Evolutionary conservation across 176 grass and related monocot genomes (phyloP), one percentile per base, ranked within the genome.

Genomic region (Miscanthus lutarioriparius): DNA sequence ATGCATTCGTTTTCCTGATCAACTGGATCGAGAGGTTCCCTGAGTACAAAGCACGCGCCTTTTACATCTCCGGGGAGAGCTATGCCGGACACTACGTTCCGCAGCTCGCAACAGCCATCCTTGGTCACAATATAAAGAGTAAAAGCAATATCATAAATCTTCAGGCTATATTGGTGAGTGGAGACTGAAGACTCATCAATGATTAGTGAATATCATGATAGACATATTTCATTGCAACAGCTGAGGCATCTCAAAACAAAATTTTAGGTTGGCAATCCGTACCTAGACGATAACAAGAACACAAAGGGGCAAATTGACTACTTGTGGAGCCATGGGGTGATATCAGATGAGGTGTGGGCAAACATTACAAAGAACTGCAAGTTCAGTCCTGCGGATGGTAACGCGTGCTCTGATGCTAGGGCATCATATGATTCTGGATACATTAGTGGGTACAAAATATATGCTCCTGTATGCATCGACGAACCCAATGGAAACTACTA

Each of bases 41-140:
- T 0, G 89, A 91, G 30, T 91, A 88, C 75, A 86, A 89, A 70
- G 32, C 2, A 4, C 74, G 83, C 25, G 15, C 80, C 2, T 92
- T 92, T 61, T 94, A 74, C 89, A 92, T 94, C 48, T 81, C 87
- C 0, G 92, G 87, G 1, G 92, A 94, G 84, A 92, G 87, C 81
- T 94, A 36, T 26, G 89, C 84, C 3, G 87, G 92, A 2, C 89
- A 94, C 59, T 92, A 85, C 16, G 67, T 90, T 19, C 87, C 87
- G 0, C 68, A 93, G 65, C 88, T 90, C 13, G 82, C 88, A 11
- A 30, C 81, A 11, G 35, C 82, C 53, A 83, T 94, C 62, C 65
- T 94, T 6, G 4, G 56, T 28, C 76, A 77, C 10, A 86, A 92
- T 43, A 20, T 63, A 83, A 73, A 73, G 26, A 73, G 70, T 12